phyloP scores from a whole-genome alignment of 345 rosid species.

The Sonneratia alba region DNA sequence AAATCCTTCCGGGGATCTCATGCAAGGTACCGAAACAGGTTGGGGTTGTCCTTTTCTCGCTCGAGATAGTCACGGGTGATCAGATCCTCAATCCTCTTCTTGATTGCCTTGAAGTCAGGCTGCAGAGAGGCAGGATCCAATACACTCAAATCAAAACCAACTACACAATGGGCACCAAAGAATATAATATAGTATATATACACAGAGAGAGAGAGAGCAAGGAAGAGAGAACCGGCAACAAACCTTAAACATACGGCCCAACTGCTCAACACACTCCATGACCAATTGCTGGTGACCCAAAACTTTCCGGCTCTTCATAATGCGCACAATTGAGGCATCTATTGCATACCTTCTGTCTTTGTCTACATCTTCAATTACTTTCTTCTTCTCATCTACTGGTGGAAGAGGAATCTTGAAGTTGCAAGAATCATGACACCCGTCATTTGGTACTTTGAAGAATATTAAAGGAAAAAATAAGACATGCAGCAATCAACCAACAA shows the following conservation, averaged over 20 bases:
- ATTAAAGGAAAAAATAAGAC: background rate
- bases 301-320: too few relatives aligned
- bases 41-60: conserved; percentile 52
- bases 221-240: too few relatives aligned
- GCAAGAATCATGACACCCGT: background rate
- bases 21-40: conserved; percentile 47
- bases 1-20: conserved; percentile 10
- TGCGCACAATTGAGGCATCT: too few relatives aligned
- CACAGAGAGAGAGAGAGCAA: too few relatives aligned
- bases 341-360: too few relatives aligned
- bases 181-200: too few relatives aligned
- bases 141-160: background rate
- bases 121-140: conserved; percentile 22
- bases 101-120: conserved; percentile 72
- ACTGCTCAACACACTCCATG: too few relatives aligned
- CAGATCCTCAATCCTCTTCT: conserved; percentile 67
- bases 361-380: too few relatives aligned
- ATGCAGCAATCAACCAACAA: background rate
- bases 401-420: conserved; percentile 53
- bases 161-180: background rate
- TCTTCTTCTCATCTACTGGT: conserved; percentile 5
- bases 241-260: too few relatives aligned
- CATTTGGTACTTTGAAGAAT: too few relatives aligned
- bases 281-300: too few relatives aligned
- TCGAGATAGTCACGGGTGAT: conserved; percentile 60